Percentiles rank a stretch among this genome's conserved stretches.
phyloP scores from a whole-genome alignment of 75 land plant genomes.

The Chamaecyparis obtusa region DNA sequence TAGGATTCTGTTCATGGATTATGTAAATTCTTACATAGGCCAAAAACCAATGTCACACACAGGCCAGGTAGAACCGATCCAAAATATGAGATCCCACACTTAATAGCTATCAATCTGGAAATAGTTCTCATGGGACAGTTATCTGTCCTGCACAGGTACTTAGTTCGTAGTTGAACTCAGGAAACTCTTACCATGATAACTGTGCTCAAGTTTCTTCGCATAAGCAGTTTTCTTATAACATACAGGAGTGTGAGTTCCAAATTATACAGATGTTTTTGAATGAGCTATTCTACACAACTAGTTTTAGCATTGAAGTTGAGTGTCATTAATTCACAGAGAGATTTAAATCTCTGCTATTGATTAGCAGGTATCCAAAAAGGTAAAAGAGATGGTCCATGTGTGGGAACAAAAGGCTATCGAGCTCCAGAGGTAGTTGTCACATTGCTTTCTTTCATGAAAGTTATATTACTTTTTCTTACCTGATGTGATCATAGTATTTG shows the following conservation, averaged over 20 bases:
- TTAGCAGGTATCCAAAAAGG: slow-evolving; percentile 42
- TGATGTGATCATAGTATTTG: neutral
- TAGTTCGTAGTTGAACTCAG: neutral
- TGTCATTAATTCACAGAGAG: neutral
- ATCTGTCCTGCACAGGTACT: neutral
- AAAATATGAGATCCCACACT: neutral
- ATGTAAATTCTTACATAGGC: neutral
- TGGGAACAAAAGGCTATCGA: slow-evolving; percentile 94
- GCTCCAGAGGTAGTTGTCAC: slow-evolving; percentile 81
- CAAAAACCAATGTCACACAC: neutral
- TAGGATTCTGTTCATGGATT: neutral
- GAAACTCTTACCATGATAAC: neutral
- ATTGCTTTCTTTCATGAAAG: neutral
- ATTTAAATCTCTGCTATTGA: neutral
- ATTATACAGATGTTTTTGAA: neutral
- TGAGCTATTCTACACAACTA: neutral
- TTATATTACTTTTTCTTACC: neutral
- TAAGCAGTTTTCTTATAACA: neutral
- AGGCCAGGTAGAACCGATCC: neutral
- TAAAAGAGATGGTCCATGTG: slow-evolving; percentile 85
- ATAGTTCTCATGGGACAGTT: neutral
- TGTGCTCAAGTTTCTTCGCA: neutral
- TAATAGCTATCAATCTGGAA: neutral
- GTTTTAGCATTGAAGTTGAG: neutral
- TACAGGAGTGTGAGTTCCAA: neutral